phyloP scores from a whole-genome alignment of 1,139 yeast genomes.

The Suhomyces bribrorum region DNA sequence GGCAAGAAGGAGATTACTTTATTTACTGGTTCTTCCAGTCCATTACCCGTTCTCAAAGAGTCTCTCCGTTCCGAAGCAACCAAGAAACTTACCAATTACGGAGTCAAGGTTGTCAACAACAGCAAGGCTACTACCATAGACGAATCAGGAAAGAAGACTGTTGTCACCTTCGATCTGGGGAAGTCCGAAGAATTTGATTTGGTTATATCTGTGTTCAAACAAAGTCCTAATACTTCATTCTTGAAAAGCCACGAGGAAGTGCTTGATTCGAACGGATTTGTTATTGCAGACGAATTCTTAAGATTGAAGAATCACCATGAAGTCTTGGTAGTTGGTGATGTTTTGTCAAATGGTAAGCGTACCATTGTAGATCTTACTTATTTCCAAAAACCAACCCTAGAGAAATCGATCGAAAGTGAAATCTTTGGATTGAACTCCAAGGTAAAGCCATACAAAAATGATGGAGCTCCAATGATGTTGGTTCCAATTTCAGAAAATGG shows the following conservation, averaged over 20 bases:
- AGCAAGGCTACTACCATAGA: slow-evolving; percentile 13
- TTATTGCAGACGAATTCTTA: slow-evolving; percentile 28
- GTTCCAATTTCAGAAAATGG: slow-evolving; percentile 39
- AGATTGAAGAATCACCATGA: slow-evolving; percentile 24
- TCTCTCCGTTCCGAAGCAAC: slow-evolving; percentile 18
- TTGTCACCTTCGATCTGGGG: slow-evolving; percentile 19
- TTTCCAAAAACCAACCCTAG: slow-evolving; percentile 24
- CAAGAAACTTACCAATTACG: slow-evolving; percentile 23
- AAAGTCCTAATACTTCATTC: slow-evolving; percentile 29
- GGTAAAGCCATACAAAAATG: slow-evolving; percentile 17
- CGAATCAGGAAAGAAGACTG: slow-evolving; percentile 4
- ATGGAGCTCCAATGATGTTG: slow-evolving; percentile 16
- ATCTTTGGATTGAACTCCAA: slow-evolving; percentile 18
- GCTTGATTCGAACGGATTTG: slow-evolving; percentile 16
- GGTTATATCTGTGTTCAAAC: slow-evolving; percentile 25
- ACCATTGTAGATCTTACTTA: slow-evolving; percentile 29
- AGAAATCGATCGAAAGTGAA: slow-evolving; percentile 17
- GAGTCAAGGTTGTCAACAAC: slow-evolving; percentile 30
- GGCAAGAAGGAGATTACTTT: slow-evolving; percentile 25
- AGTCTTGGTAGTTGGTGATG: slow-evolving; percentile 38
- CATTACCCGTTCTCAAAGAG: slow-evolving; percentile 22
- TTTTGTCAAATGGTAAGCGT: slow-evolving; percentile 23
- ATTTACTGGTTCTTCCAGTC: slow-evolving; percentile 29
- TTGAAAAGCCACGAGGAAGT: slow-evolving; percentile 7
- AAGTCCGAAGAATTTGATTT: slow-evolving; percentile 25